Conservation (phyloP, 73 alveolate genomes). For the Paramecium sonneborni region DNA sequence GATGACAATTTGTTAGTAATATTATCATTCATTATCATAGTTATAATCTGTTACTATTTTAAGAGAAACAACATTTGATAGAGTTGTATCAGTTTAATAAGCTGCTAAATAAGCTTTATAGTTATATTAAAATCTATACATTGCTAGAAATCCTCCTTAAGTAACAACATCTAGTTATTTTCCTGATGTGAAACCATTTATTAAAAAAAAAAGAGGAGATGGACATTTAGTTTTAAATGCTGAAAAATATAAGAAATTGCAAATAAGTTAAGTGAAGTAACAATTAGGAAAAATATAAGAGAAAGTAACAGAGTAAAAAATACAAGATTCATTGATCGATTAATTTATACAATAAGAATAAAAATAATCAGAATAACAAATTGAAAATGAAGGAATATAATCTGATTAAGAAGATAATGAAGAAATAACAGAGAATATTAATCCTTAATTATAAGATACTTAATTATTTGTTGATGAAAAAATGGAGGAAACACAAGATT, state of each 20-base stretch:
- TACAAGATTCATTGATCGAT: background rate
- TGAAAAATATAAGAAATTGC: background rate
- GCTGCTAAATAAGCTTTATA: conserved; percentile 50
- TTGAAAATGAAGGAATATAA: background rate
- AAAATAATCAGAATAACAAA: background rate
- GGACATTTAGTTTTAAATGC: background rate
- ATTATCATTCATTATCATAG: background rate
- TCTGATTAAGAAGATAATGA: too few species aligned
- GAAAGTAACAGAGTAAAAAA: background rate
- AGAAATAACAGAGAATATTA: too few species aligned
- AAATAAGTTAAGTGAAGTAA: background rate
- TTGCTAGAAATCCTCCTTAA: background rate
- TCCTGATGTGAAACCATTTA: background rate
- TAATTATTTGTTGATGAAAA: background rate
- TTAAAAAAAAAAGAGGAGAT: background rate
- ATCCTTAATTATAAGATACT: background rate
- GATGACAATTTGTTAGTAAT: conserved; percentile 16
- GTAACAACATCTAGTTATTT: background rate
- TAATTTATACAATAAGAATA: conserved; percentile 21
- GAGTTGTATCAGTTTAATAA: background rate
- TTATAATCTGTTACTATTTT: conserved; percentile 20
- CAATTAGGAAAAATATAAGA: background rate
- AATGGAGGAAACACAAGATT: background rate
- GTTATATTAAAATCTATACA: background rate
- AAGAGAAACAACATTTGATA: conserved; percentile 24